phyloP scores from a whole-genome alignment of 2,329 filamentous ascomycete species.

The Colletotrichum simmondsii region DNA sequence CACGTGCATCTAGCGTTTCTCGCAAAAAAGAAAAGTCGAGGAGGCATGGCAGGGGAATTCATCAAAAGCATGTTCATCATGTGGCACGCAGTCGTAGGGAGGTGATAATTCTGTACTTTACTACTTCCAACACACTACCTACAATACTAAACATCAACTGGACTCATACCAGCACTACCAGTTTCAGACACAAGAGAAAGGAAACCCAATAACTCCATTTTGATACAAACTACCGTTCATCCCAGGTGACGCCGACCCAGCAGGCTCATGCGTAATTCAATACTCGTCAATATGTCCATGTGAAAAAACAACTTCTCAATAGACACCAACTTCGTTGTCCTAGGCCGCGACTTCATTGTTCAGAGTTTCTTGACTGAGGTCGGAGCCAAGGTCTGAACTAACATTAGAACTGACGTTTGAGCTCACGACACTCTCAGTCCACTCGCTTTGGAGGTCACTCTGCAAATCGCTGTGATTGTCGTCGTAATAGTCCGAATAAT shows the following conservation, averaged over 20 bases:
- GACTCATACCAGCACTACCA: background rate
- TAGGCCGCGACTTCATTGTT: constrained; percentile 40
- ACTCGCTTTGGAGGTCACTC: constrained; percentile 53
- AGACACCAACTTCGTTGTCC: background rate
- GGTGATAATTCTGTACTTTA: constrained; percentile 1
- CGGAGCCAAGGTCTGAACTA: constrained; percentile 22
- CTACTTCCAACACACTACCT: background rate
- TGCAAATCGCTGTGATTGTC: constrained; percentile 40
- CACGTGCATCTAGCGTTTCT: background rate
- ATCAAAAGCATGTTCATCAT: background rate
- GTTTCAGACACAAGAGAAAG: constrained; percentile 17
- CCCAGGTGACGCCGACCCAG: background rate
- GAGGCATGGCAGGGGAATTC: too few species aligned
- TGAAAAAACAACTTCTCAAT: background rate
- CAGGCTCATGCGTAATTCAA: background rate
- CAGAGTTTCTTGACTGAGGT: constrained; percentile 34
- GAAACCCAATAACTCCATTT: constrained; percentile 11
- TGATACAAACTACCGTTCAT: constrained; percentile 16
- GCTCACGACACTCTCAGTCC: constrained; percentile 55
- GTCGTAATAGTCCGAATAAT: constrained; percentile 46
- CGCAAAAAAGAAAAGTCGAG: background rate
- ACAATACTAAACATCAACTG: background rate
- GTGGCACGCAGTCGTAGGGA: background rate
- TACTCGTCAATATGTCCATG: background rate
- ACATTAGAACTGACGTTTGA: constrained; percentile 18